Evolutionary conservation across 2,329 filamentous ascomycete species (phyloP), one percentile per base, ranked within the genome.

Genomic region (Fusarium solani-melongenae): DNA sequence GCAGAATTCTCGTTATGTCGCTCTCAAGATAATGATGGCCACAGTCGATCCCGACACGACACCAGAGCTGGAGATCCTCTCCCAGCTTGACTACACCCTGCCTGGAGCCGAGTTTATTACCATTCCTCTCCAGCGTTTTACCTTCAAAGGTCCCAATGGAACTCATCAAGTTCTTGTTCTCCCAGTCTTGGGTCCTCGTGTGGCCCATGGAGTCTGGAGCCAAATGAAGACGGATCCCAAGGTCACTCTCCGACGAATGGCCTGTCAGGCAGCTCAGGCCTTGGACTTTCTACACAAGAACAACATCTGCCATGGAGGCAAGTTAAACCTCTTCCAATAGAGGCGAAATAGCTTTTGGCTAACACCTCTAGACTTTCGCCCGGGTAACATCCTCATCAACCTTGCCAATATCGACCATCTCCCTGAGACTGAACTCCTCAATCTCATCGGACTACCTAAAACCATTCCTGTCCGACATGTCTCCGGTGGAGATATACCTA

Each of bases 231-330:
- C 36, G 2, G 31, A 75, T 5, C 56, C 70, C 4, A 71, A 22
- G 17, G 1, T 57, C 0, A 6, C 62, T 1, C 31, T 79, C 1
- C 74, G 77, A 3, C 58, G 64, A 14, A 58, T 79, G 1, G 78
- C 76, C 36, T 24, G 62, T 1, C 75, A 81, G 46, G 59, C 69
- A 5, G 61, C 70, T 0, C 62, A 75, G 39, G 78, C 79, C 0
- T 53, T 82, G 34, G 51, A 66, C 2, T 72, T 72, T 34, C 53
- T 82, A 0, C 81, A 82, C 14, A 57, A 66, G 10, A 69, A 77
- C n/a, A 63, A 75, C 1, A 67, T 81, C 2, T 81, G 80, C 3
- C 80, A 82, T 8, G 80, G 80, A 60, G 81, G 80, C 79, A 31
- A 33, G 49, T 14, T 1, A 20, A n/a, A n/a, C n/a, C n/a, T 14